Evolutionary conservation across 2,329 filamentous ascomycete species (phyloP), one percentile per base, ranked within the genome.

Genomic region (Colletotrichum neosansevieriae): DNA sequence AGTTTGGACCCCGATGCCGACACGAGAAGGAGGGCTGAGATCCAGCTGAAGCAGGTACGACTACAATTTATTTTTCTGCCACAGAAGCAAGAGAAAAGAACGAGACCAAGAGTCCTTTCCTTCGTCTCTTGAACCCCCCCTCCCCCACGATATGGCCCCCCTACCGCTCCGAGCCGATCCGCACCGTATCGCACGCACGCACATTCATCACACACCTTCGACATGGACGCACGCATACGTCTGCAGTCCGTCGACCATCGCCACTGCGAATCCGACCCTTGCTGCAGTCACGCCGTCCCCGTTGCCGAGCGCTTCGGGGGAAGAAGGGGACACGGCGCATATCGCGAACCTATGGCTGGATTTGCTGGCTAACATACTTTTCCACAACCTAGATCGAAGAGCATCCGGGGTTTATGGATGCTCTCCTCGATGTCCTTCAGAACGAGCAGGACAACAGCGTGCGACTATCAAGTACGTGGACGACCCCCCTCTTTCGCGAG

Each of bases 371-470:
- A 54, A 56, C 63, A 54, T 69, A 54, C 57, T 69, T 40, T 57
- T 64, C 53, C 32, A 36, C 32, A 32, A 64, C 70, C 44, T 78
- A 98, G 94, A 94, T 96, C 78, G 95, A 98, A 84, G 90, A 93
- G 74, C 91, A 94, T 80, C 86, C 92, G 70, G 94, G 94, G 73
- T 98, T 99, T 81, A 91, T 93, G 78, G 93, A 96, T 80, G 93
- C 93, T 74, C 89, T 98, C 71, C 86, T 98, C 76, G 93, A 97
- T 78, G 94, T 99, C 76, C 85, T 98, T 74, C 92, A 97, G 82
- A 88, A 88, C 70, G 96, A 99, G 82, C 92, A 94, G 81, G 92
- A 97, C 74, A 86, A 89, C 75, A 91, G 91, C 71, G 89, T 98
- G 74, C 92, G 94, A 76, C 87, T 98, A 66, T 95, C 95, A 70